Evolutionary conservation across 352 stramenopile genomes (phyloP).

Genomic region (Phytophthora megakarya): DNA sequence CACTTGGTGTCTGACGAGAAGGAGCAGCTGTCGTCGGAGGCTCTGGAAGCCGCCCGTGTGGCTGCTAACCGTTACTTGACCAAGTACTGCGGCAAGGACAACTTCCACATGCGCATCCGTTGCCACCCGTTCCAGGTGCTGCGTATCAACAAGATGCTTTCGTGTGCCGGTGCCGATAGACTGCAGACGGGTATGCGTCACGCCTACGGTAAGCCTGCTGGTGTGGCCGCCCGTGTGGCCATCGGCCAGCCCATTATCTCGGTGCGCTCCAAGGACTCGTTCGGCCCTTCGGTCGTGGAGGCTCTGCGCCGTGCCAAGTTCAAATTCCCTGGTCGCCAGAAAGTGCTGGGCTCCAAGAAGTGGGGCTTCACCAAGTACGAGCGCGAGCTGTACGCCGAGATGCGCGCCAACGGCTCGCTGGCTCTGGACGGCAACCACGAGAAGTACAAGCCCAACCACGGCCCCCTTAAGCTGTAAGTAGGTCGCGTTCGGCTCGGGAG

Average conservation of each 20-base stretch:
- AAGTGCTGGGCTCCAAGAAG: constrained; percentile 99
- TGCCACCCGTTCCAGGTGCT: constrained; percentile 99
- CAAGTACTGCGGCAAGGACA: constrained; percentile 98
- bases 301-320: constrained; percentile 99
- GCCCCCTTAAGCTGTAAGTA: constrained; percentile 64
- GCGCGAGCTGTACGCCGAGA: constrained; percentile 96
- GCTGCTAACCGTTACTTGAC: constrained; percentile 99
- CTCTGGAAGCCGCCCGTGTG: constrained; percentile 98
- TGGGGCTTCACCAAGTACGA: constrained; percentile 99
- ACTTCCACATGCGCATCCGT: constrained; percentile 99
- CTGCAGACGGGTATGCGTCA: constrained; percentile 98
- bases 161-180: constrained; percentile 99
- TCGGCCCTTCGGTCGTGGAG: constrained; percentile 94
- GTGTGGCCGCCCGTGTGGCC: constrained; percentile 96
- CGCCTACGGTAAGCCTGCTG: constrained; percentile 99
- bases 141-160: constrained; percentile 99
- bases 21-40: constrained; percentile 96
- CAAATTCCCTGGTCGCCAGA: constrained; percentile 99
- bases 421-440: constrained; percentile 97
- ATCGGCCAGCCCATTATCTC: constrained; percentile 99
- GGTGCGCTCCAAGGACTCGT: constrained; percentile 96
- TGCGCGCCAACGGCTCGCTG: constrained; percentile 95
- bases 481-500: constrained; percentile 14
- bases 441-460: constrained; percentile 95
- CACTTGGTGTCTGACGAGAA: constrained; percentile 96